Conservation (phyloP, 805 yeast species). For the Candida mattraensis region DNA sequence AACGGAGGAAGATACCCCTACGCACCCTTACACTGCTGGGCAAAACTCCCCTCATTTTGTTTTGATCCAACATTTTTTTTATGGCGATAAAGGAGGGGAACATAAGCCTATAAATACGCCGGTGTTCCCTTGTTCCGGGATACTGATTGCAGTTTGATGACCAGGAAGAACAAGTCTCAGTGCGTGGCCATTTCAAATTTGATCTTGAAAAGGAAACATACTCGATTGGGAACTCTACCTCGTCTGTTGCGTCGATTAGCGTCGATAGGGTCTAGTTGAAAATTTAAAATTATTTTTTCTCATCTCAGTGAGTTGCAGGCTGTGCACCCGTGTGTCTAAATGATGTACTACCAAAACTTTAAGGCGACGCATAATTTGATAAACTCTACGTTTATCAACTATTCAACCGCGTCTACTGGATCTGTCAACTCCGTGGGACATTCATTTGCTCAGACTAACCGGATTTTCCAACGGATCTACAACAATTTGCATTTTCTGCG, state of each 20-base stretch:
- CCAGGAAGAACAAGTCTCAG: conserved; percentile 2
- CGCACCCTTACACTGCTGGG: conserved; percentile 7
- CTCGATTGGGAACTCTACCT: no score
- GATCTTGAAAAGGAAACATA: no score
- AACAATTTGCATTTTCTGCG: conserved; percentile 19
- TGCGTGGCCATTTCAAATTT: no score
- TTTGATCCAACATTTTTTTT: conserved; percentile 20
- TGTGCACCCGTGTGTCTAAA: no score
- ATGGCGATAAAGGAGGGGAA: conserved; percentile 17
- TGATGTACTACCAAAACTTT: conserved; percentile 23
- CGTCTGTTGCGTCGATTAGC: neutral
- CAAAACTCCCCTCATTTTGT: conserved; percentile 20
- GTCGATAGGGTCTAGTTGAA: neutral
- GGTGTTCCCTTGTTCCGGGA: conserved; percentile 8
- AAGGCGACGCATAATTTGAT: conserved; percentile 20
- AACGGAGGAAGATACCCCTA: conserved; percentile 1
- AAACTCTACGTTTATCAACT: conserved; percentile 21
- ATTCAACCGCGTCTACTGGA: conserved; percentile 15
- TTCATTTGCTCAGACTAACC: conserved; percentile 15
- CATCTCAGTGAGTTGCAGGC: no score
- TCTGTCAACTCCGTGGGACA: conserved; percentile 11
- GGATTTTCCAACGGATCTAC: conserved; percentile 16
- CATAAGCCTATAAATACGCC: no score
- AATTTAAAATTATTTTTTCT: neutral
- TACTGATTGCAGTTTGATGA: neutral